These are phyloP conservation scores for Fusarium sp. DNA, from an alignment of 2,329 filamentous ascomycete species.

Conservation along the genomic window DNA sequence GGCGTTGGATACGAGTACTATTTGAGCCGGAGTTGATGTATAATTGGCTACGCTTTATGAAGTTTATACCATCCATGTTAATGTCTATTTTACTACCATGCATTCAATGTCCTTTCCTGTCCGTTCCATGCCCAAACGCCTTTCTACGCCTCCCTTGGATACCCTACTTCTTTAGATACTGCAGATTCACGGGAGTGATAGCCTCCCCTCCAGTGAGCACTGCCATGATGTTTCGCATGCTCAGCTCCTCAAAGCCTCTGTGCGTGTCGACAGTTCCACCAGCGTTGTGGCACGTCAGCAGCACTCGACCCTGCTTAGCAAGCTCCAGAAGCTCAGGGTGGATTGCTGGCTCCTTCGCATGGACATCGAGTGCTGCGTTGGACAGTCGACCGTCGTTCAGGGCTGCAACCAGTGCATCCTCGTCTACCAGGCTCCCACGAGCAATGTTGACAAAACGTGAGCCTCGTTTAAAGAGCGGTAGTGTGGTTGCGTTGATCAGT, in stretches of 20 bases:
- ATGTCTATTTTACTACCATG: slow-evolving; percentile 10
- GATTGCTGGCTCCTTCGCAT: slow-evolving; percentile 68
- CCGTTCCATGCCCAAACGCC: slow-evolving; percentile 10
- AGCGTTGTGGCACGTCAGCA: slow-evolving; percentile 75
- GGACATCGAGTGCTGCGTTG: slow-evolving; percentile 71
- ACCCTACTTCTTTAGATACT: slow-evolving; percentile 54
- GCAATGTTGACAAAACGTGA: slow-evolving; percentile 73
- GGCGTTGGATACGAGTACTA: slow-evolving; percentile 23
- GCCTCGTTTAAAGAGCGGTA: slow-evolving; percentile 64
- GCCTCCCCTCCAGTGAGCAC: slow-evolving; percentile 63
- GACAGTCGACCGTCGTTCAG: slow-evolving; percentile 63
- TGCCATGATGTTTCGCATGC: slow-evolving; percentile 73
- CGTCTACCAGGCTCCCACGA: slow-evolving; percentile 72
- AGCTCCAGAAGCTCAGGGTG: slow-evolving; percentile 58
- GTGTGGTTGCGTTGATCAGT: slow-evolving; percentile 60
- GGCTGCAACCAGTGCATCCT: slow-evolving; percentile 69
- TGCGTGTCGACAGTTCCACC: slow-evolving; percentile 74
- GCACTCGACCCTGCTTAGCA: slow-evolving; percentile 57
- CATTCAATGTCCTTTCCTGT: not conserved
- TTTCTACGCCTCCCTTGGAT: not conserved
- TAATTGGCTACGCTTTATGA: slow-evolving; percentile 18
- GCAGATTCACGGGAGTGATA: slow-evolving; percentile 72
- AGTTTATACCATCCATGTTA: not conserved
- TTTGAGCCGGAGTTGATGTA: slow-evolving; percentile 33
- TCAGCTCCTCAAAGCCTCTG: slow-evolving; percentile 72